Evolutionary conservation across 2,329 filamentous ascomycete species (phyloP).

Genomic region (Cladosporium phlei): DNA sequence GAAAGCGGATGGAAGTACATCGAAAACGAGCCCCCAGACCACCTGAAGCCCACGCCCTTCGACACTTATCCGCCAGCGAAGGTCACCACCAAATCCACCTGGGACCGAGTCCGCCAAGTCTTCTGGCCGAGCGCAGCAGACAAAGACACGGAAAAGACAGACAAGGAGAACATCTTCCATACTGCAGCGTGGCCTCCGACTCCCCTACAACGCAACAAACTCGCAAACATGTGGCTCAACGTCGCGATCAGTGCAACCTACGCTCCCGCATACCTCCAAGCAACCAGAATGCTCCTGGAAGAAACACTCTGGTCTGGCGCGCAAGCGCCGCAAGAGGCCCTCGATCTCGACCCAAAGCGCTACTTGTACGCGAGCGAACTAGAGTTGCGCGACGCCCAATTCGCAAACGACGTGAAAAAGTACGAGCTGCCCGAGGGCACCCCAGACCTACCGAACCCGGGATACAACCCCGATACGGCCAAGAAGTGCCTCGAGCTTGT

Average conservation of each 20-base stretch:
- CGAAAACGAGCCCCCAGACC: slow-evolving; percentile 30
- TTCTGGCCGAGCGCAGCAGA: background rate
- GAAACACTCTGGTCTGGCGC: slow-evolving; percentile 22
- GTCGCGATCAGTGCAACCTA: slow-evolving; percentile 20
- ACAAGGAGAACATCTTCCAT: slow-evolving; percentile 22
- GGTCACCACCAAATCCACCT: background rate
- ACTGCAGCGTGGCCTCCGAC: slow-evolving; percentile 26
- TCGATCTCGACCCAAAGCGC: slow-evolving; percentile 21
- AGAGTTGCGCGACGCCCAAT: slow-evolving; percentile 18
- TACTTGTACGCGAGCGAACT: slow-evolving; percentile 24
- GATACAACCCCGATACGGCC: slow-evolving; percentile 21
- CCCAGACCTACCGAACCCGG: slow-evolving; percentile 20
- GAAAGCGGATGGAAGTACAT: slow-evolving; percentile 29
- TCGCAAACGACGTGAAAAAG: slow-evolving; percentile 3
- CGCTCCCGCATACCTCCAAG: slow-evolving; percentile 26
- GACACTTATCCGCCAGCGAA: slow-evolving; percentile 23
- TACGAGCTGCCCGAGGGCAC: slow-evolving; percentile 9
- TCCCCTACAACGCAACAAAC: slow-evolving; percentile 19
- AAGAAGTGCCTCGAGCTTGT: slow-evolving; percentile 21
- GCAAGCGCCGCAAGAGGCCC: slow-evolving; percentile 21
- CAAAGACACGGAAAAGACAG: background rate
- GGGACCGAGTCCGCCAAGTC: background rate
- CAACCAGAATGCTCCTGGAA: slow-evolving; percentile 23
- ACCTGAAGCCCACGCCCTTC: slow-evolving; percentile 32
- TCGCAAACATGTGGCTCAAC: slow-evolving; percentile 28